phyloP scores from a whole-genome alignment of 176 grass and related monocot genomes.

The Eragrostis nindensis region DNA sequence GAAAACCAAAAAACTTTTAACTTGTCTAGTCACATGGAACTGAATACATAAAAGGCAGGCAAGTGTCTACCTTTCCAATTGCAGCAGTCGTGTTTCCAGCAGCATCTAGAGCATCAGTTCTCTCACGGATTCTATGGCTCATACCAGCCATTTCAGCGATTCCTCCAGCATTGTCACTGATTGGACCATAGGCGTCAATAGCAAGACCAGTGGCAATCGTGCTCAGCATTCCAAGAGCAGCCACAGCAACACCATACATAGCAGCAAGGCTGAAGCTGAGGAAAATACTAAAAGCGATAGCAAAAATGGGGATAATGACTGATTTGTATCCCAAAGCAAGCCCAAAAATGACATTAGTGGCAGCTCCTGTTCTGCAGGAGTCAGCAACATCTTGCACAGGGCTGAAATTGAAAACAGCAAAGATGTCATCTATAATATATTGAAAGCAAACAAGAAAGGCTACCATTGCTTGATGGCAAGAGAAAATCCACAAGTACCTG shows the following conservation, averaged over 20 bases:
- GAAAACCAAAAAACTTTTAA: neutral
- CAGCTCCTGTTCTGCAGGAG: slow-evolving; percentile 71
- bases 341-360: slow-evolving; percentile 69
- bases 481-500: slow-evolving; percentile 34
- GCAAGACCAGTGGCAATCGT: slow-evolving; percentile 67
- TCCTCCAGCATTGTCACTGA: slow-evolving; percentile 55
- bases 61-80: slow-evolving; percentile 46
- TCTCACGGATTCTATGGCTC: slow-evolving; percentile 60
- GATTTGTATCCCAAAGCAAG: slow-evolving; percentile 75
- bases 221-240: slow-evolving; percentile 77
- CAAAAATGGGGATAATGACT: slow-evolving; percentile 68
- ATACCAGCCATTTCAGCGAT: slow-evolving; percentile 76
- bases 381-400: slow-evolving; percentile 68
- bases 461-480: neutral
- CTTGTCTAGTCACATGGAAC: neutral
- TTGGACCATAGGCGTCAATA: slow-evolving; percentile 69
- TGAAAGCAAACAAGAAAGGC: neutral
- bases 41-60: slow-evolving; percentile 1
- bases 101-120: slow-evolving; percentile 61
- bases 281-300: slow-evolving; percentile 58
- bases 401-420: slow-evolving; percentile 39
- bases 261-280: slow-evolving; percentile 71
- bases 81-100: slow-evolving; percentile 58
- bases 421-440: neutral
- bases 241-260: slow-evolving; percentile 74